Base-by-base conservation (phyloP, 2,329 filamentous ascomycete species). In the Calonectria multiphialidica region DNA sequence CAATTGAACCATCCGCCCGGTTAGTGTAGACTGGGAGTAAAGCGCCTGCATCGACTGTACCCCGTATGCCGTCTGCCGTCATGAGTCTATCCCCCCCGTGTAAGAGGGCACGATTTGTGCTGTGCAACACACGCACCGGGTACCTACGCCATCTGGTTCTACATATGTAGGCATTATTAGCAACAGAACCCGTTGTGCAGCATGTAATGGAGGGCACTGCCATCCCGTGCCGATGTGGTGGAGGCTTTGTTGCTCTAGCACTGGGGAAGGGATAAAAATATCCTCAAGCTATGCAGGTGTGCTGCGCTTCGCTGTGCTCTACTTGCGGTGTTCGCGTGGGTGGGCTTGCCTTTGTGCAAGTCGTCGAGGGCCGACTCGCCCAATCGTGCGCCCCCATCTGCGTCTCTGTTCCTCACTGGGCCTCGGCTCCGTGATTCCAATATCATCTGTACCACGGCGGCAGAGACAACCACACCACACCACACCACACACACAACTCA, bases 241-340 rank as follows among this genome's bases (percentile, higher is more conserved):
- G 75, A 77, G 75, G 73, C 72, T 74, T 68, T 72, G 68, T 55
- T 63, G 66, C 68, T 57, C 68, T 57, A 67, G 74, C 55, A 61
- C 64, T 70, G 65, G 72, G 53, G 42, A 25, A 30, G 40, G 50
- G 74, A 75, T 79, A 79, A 77, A 77, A 76, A 76, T 79, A 78
- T 78, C 75, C 68, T n/a, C 45, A 69, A 66, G 33, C 63, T 72
- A 70, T 78, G 70, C 72, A 74, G 65, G 63, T 49, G 68, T 63
- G 70, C 68, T 71, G 33, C 64, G 49, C 50, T 62, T 50, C 57
- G 49, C 47, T 71, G 72, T 72, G 45, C 55, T 65, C 64, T 75
- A 70, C 64, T 73, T 74, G 70, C 76, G 71, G 71, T 77, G 73
- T 63, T 61, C 66, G 65, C 57, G 59, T 57, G 68, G 73, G 59